These are phyloP conservation scores for Ampelocalamus luodianensis DNA, from an alignment of 176 grass and related monocot species.

Conservation along the genomic window DNA sequence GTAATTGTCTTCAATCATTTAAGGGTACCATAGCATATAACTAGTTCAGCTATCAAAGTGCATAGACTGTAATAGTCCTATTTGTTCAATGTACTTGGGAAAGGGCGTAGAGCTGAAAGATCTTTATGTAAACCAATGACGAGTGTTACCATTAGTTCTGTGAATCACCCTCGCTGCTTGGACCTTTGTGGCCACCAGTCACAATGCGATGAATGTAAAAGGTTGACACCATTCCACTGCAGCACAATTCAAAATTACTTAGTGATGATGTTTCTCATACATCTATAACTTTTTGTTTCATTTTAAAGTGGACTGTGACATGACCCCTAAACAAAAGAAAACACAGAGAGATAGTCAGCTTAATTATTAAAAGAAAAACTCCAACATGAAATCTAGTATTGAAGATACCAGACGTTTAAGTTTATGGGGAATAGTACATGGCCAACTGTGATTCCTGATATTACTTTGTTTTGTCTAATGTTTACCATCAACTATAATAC, in stretches of 20 bases:
- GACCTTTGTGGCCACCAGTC: conserved; percentile 31
- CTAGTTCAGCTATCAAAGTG: conserved; percentile 12
- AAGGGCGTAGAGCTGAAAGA: conserved; percentile 9
- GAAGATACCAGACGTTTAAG: not conserved
- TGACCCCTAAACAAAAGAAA: not conserved
- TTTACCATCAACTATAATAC: conserved; percentile 1
- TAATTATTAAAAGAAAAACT: conserved; percentile 18
- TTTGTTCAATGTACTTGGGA: not conserved
- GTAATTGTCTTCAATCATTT: conserved; percentile 11
- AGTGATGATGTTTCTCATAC: conserved; percentile 2
- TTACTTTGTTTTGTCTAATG: conserved; percentile 5
- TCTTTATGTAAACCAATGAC: not conserved
- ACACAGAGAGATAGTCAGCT: not conserved
- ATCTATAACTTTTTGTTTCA: not conserved
- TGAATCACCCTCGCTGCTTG: conserved; percentile 35
- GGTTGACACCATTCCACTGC: conserved; percentile 58
- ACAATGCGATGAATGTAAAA: conserved; percentile 60
- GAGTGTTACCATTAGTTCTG: conserved; percentile 51
- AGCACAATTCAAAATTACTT: conserved; percentile 39
- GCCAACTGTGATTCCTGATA: not conserved
- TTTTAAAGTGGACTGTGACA: not conserved
- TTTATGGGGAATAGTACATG: not conserved
- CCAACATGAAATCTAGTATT: not conserved
- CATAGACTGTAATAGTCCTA: not conserved
- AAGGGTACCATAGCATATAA: not conserved